A percentile compares a stretch with the other conserved stretches of the same genome.
These are phyloP conservation scores for Meredithiella fracta DNA, from an alignment of 2,329 filamentous ascomycete genomes.

Conservation along the genomic window DNA sequence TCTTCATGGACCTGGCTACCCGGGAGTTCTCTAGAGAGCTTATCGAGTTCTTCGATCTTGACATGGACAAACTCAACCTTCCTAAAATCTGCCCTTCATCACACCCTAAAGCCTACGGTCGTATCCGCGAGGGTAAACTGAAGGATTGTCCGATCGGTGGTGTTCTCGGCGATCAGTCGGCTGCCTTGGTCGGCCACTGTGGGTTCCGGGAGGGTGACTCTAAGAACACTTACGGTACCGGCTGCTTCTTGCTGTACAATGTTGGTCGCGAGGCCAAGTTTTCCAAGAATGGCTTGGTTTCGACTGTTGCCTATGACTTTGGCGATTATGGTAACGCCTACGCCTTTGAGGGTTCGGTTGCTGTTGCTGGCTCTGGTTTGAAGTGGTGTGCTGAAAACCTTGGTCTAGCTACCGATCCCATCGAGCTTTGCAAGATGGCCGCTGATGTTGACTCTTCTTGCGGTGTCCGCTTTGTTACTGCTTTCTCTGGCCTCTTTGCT, in stretches of 20 bases:
- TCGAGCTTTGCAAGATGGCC: constrained; percentile 34
- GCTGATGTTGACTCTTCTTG: constrained; percentile 51
- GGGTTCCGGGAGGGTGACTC: constrained; percentile 68
- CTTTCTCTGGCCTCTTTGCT: constrained; percentile 79
- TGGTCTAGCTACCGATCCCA: constrained; percentile 37
- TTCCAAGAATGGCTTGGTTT: constrained; percentile 64
- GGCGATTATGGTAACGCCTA: constrained; percentile 46
- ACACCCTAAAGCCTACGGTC: constrained; percentile 55
- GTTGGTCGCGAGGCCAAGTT: constrained; percentile 73
- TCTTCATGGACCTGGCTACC: constrained; percentile 83
- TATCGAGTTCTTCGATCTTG: constrained; percentile 62
- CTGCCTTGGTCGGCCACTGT: constrained; percentile 70
- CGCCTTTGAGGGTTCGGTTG: constrained; percentile 69
- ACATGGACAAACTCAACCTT: constrained; percentile 49
- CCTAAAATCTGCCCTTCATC: constrained; percentile 77
- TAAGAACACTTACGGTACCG: constrained; percentile 85
- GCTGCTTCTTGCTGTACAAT: constrained; percentile 80
- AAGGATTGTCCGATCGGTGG: constrained; percentile 61
- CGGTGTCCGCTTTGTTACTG: constrained; percentile 74
- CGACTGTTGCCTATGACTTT: constrained; percentile 79
- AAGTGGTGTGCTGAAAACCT: constrained; percentile 56
- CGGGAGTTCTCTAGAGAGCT: constrained; percentile 64
- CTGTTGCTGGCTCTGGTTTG: constrained; percentile 64
- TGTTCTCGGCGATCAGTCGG: constrained; percentile 74
- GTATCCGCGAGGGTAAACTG: constrained; percentile 46